Percentiles rank a stretch among this genome's conserved stretches.
Evolutionary conservation across 805 yeast species (phyloP).

Genomic region (Isabelozyma rhagii): DNA sequence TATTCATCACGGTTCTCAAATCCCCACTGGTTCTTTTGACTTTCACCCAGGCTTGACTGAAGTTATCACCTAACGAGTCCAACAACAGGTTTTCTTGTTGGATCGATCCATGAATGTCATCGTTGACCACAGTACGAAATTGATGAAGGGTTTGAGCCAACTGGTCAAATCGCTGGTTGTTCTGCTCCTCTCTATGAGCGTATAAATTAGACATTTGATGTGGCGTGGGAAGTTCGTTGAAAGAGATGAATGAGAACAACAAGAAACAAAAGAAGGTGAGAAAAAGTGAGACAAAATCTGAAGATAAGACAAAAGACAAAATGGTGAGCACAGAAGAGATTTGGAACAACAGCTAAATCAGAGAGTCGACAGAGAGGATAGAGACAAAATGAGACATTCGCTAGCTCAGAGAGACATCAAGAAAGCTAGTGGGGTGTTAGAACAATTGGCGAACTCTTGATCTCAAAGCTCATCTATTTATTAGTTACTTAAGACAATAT

Average conservation of each 20-base stretch:
- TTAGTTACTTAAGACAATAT: no score
- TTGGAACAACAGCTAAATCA: no score
- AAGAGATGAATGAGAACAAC: background rate
- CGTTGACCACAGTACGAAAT: conserved; percentile 39
- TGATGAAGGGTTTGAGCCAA: conserved; percentile 41
- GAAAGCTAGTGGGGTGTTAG: no score
- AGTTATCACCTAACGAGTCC: conserved; percentile 37
- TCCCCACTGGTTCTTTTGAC: conserved; percentile 41
- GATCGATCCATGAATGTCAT: conserved; percentile 39
- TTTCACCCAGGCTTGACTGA: conserved; percentile 32
- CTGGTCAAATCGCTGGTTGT: conserved; percentile 41
- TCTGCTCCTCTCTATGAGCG: conserved; percentile 40
- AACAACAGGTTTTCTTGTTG: conserved; percentile 39
- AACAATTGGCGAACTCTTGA: no score
- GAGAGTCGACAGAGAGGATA: no score
- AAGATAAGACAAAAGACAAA: no score
- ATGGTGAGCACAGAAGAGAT: no score
- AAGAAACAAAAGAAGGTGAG: no score
- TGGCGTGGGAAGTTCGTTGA: background rate
- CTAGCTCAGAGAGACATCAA: no score
- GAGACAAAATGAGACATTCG: no score
- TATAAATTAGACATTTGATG: conserved; percentile 15
- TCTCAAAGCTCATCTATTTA: no score
- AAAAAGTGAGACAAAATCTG: background rate
- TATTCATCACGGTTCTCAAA: conserved; percentile 35